Evolutionary conservation across 345 rosid genomes (phyloP), one percentile per base, ranked within the genome.

Genomic region (Cardamine resedifolia): DNA sequence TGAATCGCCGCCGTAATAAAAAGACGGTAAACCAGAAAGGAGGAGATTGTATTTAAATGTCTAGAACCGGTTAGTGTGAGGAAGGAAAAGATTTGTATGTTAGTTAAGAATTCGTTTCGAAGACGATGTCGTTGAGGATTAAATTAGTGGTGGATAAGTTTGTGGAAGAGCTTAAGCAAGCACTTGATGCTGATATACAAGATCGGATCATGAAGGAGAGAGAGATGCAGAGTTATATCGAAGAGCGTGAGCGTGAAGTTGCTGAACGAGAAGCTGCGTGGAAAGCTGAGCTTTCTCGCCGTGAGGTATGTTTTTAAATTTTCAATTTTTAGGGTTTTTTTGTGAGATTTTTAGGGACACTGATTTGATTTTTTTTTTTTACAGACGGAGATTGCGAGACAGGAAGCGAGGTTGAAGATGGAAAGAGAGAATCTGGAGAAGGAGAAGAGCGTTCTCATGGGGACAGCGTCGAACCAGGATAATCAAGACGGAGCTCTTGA

Each of bases 261-360:
- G 96, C 97, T 7, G 96, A 94, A 66, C 90, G 96, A 36, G 98
- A 94, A 78, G 95, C 98, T 43, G 98, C 97, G 27, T 94, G 97
- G 98, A 94, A 94, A 77, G 97, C 98, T 12, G 96, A 91, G 84
- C 95, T 94, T 61, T 94, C 98, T 41, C 97, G 96, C 45, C 92
- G 97, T 43, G 98, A 91, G 88, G 97, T 77, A 10, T 3, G 56
- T 26, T 47, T 39, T 27, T 31, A 0, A 15, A 24, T 0, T 34
- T n/a, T 23, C 2, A 3, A 2, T 50, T 21, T 21, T 57, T 59
- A 36, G 44, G 59, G 44, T 8, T 61, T 21, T 21, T 51, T 18
- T 14, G 52, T 18, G 34, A 41, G 2, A 43, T 15, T 1, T 16
- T 2, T 16, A 44, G 7, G 19, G 48, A 36, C 16, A 0, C 18